phyloP scores from a whole-genome alignment of 2,329 filamentous ascomycete species.

The Aspergillus puulaauensis region DNA sequence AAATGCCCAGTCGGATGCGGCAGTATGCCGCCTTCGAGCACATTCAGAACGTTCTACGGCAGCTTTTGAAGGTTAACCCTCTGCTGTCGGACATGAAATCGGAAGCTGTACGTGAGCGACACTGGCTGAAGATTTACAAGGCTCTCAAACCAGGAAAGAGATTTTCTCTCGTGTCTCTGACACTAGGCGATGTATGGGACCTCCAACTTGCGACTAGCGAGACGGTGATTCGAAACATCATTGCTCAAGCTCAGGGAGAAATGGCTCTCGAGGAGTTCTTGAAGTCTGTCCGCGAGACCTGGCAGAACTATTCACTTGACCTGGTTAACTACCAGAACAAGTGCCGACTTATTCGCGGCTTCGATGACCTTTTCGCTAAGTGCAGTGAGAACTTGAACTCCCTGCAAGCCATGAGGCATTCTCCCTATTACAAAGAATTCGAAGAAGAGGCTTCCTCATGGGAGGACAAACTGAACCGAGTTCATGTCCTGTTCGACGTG shows the following conservation, averaged over 20 bases:
- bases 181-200: conserved; percentile 98
- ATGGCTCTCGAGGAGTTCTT: conserved; percentile 98
- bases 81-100: conserved; percentile 90
- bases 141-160: conserved; percentile 87
- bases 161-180: conserved; percentile 92
- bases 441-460: conserved; percentile 94
- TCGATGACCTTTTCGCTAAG: conserved; percentile 97
- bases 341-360: conserved; percentile 92
- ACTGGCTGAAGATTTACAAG: conserved; percentile 99
- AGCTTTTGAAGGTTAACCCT: conserved; percentile 86
- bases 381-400: conserved; percentile 98
- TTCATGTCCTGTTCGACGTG: conserved; percentile 96
- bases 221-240: conserved; percentile 84
- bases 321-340: conserved; percentile 98
- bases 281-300: conserved; percentile 92
- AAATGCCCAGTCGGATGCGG: conserved; percentile 98
- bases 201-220: conserved; percentile 87
- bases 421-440: conserved; percentile 98
- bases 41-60: conserved; percentile 85
- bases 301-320: conserved; percentile 92
- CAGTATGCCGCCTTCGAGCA: conserved; percentile 99
- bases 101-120: conserved; percentile 90
- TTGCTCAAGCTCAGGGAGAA: conserved; percentile 92
- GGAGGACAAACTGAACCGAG: conserved; percentile 97
- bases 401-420: conserved; percentile 97